Base-by-base conservation (phyloP, 1,284 basidiomycete genomes). In the Heterobasidion irregulare region DNA sequence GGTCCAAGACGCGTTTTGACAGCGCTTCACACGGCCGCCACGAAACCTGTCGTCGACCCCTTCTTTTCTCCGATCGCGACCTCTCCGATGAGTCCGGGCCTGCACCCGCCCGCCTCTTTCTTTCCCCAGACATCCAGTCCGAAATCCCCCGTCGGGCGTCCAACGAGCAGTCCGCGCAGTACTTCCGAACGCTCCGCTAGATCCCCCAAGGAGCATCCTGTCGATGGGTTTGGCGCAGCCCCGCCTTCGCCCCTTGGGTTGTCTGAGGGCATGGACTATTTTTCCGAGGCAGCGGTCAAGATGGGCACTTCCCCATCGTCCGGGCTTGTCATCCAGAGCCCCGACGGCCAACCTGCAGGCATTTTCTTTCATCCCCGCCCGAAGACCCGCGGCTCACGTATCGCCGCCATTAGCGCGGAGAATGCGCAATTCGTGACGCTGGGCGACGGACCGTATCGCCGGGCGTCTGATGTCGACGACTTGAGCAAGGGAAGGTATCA, bases 31-130 rank as follows among this genome's bases (percentile, higher is more conserved):
- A 96, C 91, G 3, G 89, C 92, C 2, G 76, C 92, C 50, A 87
- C 82, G 12, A 90, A 86, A 60, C 94, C 94, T 0, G 65, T 84
- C 10, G 83, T 98, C 26, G 94, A 97, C 65, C 89, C 94, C 0
- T 89, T 88, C 65, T 97, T 97, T 68, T 72, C 82, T 0, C 94
- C 96, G 10, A 98, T 95, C 57, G 95, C 95, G 0, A 98, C 92
- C 0, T 89, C 90, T 0, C 95, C 96, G 0, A 76, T 80, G 38
- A 90, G 82, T 56, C 92, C 92, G 12, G 73, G 75, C 19, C 57
- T 76, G 41, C 70, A 76, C 48, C 62, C 66, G 16, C 65, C 69
- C 50, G 65, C 72, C 6, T 70, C 75, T 4, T 74, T 78, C 57
- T 77, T 81, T 65, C 69, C 72, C 56, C 66, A 71, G 55, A 58